Percentiles rank a stretch among this genome's conserved stretches.
Evolutionary conservation across 352 stramenopile genomes (phyloP).

Genomic region (Pythium periplocum): DNA sequence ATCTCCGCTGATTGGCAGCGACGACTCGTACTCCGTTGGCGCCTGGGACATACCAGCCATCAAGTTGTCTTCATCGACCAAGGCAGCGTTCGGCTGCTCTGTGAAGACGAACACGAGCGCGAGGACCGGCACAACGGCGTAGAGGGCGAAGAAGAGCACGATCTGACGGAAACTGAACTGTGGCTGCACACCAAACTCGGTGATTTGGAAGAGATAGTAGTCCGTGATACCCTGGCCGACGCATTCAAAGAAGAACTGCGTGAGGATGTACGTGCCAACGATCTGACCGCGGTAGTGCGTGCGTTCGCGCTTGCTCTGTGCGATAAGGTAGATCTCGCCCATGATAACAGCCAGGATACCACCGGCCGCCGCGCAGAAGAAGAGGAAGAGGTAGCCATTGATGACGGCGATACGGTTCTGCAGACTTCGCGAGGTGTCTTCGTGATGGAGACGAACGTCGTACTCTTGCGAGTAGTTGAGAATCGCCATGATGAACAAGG

Average conservation of each 20-base stretch:
- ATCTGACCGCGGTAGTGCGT: constrained; percentile 25
- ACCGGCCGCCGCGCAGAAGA: constrained; percentile 48
- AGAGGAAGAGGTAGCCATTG: constrained; percentile 33
- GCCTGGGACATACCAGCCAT: not conserved
- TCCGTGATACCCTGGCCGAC: constrained; percentile 40
- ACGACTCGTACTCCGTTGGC: not conserved
- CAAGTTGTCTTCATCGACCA: not conserved
- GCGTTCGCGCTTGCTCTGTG: constrained; percentile 44
- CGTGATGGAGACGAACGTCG: constrained; percentile 17
- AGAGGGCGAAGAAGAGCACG: constrained; percentile 47
- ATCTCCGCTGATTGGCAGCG: too few relatives aligned
- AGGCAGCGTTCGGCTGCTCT: constrained; percentile 15
- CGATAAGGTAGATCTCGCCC: constrained; percentile 48
- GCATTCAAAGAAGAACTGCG: constrained; percentile 44
- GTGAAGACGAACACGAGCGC: constrained; percentile 31
- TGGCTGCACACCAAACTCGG: constrained; percentile 30
- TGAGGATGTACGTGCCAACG: constrained; percentile 40
- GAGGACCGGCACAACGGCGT: constrained; percentile 34
- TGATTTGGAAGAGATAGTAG: constrained; percentile 47
- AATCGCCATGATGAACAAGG: constrained; percentile 46
- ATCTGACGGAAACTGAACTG: constrained; percentile 40
- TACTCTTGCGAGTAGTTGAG: constrained; percentile 54
- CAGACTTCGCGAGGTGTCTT: constrained; percentile 13
- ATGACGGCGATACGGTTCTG: constrained; percentile 24
- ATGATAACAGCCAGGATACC: constrained; percentile 42